A percentile compares a stretch with the other conserved stretches of the same genome.
Conservation (phyloP, 2,329 filamentous ascomycete genomes). For the Beauveria caledonica region DNA sequence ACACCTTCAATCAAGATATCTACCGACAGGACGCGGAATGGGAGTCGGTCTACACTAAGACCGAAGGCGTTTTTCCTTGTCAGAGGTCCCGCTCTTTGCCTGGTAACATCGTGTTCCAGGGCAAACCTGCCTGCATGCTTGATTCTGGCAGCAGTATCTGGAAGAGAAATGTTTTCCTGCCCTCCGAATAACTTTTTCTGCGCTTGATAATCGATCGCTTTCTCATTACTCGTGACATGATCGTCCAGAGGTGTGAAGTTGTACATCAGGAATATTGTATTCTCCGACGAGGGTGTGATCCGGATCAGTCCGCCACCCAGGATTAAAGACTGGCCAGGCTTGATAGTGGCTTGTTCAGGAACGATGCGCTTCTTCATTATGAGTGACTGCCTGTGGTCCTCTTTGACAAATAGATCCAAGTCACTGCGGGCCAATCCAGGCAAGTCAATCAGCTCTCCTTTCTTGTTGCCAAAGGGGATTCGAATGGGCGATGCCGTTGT, state of each 20-base stretch:
- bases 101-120: conserved; percentile 78
- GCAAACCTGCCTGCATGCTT: conserved; percentile 65
- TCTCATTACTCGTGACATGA: conserved; percentile 72
- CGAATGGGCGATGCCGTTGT: conserved; percentile 94
- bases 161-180: conserved; percentile 55
- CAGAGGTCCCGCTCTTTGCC: conserved; percentile 63
- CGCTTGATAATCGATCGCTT: conserved; percentile 66
- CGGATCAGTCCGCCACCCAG: conserved; percentile 74
- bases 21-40: conserved; percentile 69
- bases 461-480: conserved; percentile 76
- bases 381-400: conserved; percentile 56
- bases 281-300: conserved; percentile 62
- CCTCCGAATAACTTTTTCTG: conserved; percentile 49
- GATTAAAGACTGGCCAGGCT: conserved; percentile 69
- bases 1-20: conserved; percentile 89
- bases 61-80: conserved; percentile 55
- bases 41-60: conserved; percentile 58
- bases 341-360: conserved; percentile 65
- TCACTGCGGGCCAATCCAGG: conserved; percentile 73
- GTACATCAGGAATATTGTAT: conserved; percentile 67
- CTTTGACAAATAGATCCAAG: conserved; percentile 61
- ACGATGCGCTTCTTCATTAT: conserved; percentile 72
- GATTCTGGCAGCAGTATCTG: conserved; percentile 50
- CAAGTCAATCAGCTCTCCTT: conserved; percentile 87
- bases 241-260: conserved; percentile 72